Base-by-base conservation (phyloP, 345 rosid genomes). In the Leavenworthia alabamica region DNA sequence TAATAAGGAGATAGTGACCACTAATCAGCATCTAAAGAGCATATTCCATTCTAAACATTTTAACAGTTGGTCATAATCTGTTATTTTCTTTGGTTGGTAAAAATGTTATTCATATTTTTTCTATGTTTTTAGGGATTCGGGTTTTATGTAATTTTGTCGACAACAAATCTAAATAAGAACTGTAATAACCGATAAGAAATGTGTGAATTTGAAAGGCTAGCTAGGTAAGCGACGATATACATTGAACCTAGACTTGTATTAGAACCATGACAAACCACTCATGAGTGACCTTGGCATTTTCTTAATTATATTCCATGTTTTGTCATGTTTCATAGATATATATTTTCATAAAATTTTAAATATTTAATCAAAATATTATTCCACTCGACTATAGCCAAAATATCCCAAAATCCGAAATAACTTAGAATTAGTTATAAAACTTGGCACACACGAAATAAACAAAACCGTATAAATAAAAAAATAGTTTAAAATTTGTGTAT, bases 231-330 rank as follows among this genome's bases (percentile, higher is more conserved):
- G 8, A 54, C 6, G 16, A 43, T 4, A 35, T 26, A 11, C 7
- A 44, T 54, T 64, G 70, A 64, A 64, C 51, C 19, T 65, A 20
- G 62, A 55, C 62, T 55, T 52, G 10, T 54, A 11, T n/a, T 42
- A 24, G 16, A 33, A 49, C 57, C 4, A 35, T 51, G 35, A 17
- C 36, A 24, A 48, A 4, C 39, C 39, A 33, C 13, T 35, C 55
- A 11, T 37, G 11, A 14, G 45, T 46, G 44, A 46, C 32, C 13
- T 48, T 36, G 19, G 27, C 24, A 36, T 60, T 37, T 33, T 33
- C 39, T 33, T 33, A 33, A 33, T 33, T 1, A 33, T 33, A 33
- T 11, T 33, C 39, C 39, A 33, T 33, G 39, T 3, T 33, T 33
- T 33, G 13, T 0, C 2, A 33, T 33, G 5, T 33, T 33, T 33